phyloP scores from a whole-genome alignment of 2,329 filamentous ascomycete genomes.

The Periconia macrospinosa region DNA sequence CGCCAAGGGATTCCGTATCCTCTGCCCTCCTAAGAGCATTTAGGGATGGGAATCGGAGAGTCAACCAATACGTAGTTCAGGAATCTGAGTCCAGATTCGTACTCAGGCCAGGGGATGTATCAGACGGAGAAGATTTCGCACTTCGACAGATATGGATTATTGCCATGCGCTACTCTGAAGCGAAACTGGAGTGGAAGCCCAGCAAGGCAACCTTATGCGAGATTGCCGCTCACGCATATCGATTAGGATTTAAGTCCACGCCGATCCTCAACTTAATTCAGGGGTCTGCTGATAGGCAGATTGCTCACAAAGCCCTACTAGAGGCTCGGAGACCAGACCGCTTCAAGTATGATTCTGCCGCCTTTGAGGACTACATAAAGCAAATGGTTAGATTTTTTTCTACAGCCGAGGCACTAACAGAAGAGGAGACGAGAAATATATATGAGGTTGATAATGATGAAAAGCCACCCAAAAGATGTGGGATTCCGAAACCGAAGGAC shows the following conservation, averaged over 20 bases:
- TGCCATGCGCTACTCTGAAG: conserved; percentile 9
- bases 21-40: conserved; percentile 6
- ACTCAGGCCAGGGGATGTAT: conserved; percentile 4
- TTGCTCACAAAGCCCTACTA: conserved; percentile 15
- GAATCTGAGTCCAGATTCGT: conserved; percentile 4
- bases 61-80: conserved; percentile 5
- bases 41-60: conserved; percentile 2
- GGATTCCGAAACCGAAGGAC: conserved; percentile 6
- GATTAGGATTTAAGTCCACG: conserved; percentile 10
- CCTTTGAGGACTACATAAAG: conserved; percentile 6
- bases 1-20: conserved; percentile 3
- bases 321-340: conserved; percentile 9
- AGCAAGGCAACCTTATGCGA: conserved; percentile 9
- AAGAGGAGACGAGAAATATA: conserved; percentile 3
- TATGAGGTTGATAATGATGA: conserved; percentile 3
- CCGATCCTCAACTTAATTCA: conserved; percentile 7
- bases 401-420: conserved; percentile 1
- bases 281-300: conserved; percentile 8
- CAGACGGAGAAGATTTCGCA: conserved; percentile 4
- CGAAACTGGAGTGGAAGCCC: conserved; percentile 8
- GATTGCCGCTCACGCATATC: conserved; percentile 5
- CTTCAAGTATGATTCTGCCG: conserved; percentile 11
- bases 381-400: conserved; percentile 6
- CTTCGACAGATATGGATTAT: conserved; percentile 8
- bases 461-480: conserved; percentile 8